Base-by-base conservation (phyloP, 139 green algal genomes). In the Closterium sp. region DNA sequence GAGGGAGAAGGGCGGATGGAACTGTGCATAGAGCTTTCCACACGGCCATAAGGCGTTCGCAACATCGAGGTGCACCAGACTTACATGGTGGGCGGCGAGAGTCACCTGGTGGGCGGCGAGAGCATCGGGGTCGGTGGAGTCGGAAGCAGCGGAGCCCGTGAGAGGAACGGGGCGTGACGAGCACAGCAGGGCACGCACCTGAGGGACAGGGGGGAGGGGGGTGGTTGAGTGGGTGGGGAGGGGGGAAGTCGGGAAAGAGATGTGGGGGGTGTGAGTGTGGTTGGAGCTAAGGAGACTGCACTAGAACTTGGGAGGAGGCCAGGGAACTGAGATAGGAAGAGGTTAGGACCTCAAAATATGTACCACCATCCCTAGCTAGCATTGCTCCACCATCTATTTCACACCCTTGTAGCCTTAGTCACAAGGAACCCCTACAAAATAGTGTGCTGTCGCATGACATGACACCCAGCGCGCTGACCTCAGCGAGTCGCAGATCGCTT, bases 401-500 rank as follows among this genome's bases (percentile, higher is more conserved):
- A 12, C 36, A 55, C 36, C 19, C n/a, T n/a, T n/a, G n/a, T n/a
- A n/a, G n/a, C n/a, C n/a, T n/a, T n/a, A n/a, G n/a, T n/a, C n/a
- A n/a, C n/a, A n/a, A n/a, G n/a, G n/a, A n/a, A n/a, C n/a, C n/a
- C n/a, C n/a, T n/a, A n/a, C n/a, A n/a, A n/a, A n/a, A n/a, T n/a
- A n/a, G n/a, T n/a, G n/a, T n/a, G n/a, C n/a, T n/a, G n/a, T n/a
- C n/a, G n/a, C n/a, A n/a, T n/a, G n/a, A n/a, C n/a, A n/a, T n/a
- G n/a, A n/a, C n/a, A n/a, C n/a, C n/a, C n/a, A n/a, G n/a, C n/a
- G n/a, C n/a, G n/a, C n/a, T n/a, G n/a, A 94, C 88, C 89, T 98
- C 95, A 6, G 92, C 33, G 86, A 99, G 94, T 25, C 97, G 95
- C 4, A 95, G 89, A 94, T 98, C 97, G 6, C 94, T 84, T 0